A percentile compares a stretch with the other conserved stretches of the same genome.
phyloP scores from a whole-genome alignment of 306 rosid genomes.

The Cotoneaster glaucophyllus region DNA sequence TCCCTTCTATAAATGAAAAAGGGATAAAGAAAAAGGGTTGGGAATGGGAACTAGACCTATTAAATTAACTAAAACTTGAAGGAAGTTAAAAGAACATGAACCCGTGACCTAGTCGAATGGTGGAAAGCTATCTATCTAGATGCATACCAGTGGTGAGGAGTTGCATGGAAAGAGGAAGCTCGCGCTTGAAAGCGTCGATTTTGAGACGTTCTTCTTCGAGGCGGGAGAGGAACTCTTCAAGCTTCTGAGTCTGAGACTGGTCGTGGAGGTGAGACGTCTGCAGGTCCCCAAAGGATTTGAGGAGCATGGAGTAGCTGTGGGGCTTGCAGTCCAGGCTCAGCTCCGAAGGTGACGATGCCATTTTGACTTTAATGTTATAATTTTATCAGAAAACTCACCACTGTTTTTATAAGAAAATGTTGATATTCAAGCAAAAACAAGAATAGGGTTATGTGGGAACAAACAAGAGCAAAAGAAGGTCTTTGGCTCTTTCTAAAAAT shows the following conservation, averaged over 20 bases:
- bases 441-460: slow-evolving; percentile 47
- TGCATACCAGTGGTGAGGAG: slow-evolving; percentile 77
- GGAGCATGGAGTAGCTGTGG: slow-evolving; percentile 66
- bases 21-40: slow-evolving; percentile 25
- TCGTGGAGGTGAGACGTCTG: slow-evolving; percentile 14
- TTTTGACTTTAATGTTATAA: neutral
- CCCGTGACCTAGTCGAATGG: neutral
- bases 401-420: neutral
- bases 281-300: slow-evolving; percentile 67
- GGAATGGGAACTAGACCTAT: neutral
- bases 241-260: slow-evolving; percentile 54
- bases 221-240: slow-evolving; percentile 75
- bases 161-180: slow-evolving; percentile 99
- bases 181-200: slow-evolving; percentile 97
- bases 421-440: slow-evolving; percentile 24
- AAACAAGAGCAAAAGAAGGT: slow-evolving; percentile 66
- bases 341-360: slow-evolving; percentile 70
- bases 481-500: slow-evolving; percentile 60
- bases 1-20: slow-evolving; percentile 23
- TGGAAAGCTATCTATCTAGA: neutral
- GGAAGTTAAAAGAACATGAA: neutral
- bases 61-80: neutral
- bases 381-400: neutral
- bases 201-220: slow-evolving; percentile 93
- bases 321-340: slow-evolving; percentile 82